Evolutionary conservation across 2,329 filamentous ascomycete species (phyloP).

Genomic region (Penicillium sp.): DNA sequence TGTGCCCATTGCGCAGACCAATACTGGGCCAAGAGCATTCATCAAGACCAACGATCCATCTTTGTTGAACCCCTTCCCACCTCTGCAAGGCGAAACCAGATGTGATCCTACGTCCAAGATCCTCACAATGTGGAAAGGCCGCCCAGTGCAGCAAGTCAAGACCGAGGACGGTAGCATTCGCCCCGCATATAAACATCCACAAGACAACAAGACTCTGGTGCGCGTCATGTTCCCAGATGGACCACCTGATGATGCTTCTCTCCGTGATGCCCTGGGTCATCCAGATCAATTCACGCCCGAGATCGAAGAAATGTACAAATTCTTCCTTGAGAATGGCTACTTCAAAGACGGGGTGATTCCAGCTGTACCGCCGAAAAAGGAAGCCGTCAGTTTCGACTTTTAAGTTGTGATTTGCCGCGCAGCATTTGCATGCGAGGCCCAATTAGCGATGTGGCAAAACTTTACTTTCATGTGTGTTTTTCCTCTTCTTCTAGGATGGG

Average conservation of each 20-base stretch:
- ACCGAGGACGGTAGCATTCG: conserved; percentile 25
- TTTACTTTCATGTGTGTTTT: no score
- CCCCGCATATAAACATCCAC: conserved; percentile 56
- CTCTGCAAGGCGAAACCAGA: conserved; percentile 41
- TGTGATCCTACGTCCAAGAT: conserved; percentile 40
- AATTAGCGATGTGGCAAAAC: no score
- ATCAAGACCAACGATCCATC: conserved; percentile 32
- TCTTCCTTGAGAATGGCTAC: conserved; percentile 65
- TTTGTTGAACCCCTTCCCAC: conserved; percentile 41
- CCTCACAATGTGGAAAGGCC: conserved; percentile 66
- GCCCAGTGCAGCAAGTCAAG: conserved; percentile 63
- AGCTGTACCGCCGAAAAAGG: conserved; percentile 74
- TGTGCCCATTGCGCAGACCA: conserved; percentile 17
- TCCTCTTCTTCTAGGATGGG: no score
- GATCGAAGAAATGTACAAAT: conserved; percentile 65
- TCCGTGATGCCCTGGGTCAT: conserved; percentile 57
- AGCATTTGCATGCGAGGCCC: no score
- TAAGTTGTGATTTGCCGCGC: conserved; percentile 43
- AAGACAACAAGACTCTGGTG: conserved; percentile 61
- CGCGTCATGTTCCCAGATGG: conserved; percentile 77
- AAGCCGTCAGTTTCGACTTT: conserved; percentile 76
- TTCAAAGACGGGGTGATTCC: conserved; percentile 77
- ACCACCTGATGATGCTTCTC: conserved; percentile 56
- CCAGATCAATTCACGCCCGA: conserved; percentile 55
- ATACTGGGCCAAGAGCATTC: conserved; percentile 32